These are phyloP conservation scores for Rutstroemia sp. DNA, from an alignment of 2,329 filamentous ascomycete species.

Conservation along the genomic window DNA sequence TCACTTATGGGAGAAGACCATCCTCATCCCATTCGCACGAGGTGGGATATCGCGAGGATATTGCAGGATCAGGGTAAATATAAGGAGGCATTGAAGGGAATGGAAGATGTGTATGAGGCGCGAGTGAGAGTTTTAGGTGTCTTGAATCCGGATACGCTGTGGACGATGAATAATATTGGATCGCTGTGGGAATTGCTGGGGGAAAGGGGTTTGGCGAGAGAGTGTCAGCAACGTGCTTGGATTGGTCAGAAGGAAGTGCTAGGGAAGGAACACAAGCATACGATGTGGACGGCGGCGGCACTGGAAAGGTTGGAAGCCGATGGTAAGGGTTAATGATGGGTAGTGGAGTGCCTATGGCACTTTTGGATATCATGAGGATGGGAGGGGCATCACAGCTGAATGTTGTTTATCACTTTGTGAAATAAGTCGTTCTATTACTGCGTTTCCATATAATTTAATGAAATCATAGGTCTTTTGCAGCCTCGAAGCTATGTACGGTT, in stretches of 20 bases:
- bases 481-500: no score
- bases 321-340: not conserved
- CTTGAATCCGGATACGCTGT: conserved; percentile 3
- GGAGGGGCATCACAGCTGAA: no score
- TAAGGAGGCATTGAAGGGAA: conserved; percentile 1
- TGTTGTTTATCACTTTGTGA: no score
- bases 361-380: no score
- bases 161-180: conserved; percentile 7
- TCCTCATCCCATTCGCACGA: not conserved
- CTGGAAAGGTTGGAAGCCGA: not conserved
- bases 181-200: not conserved
- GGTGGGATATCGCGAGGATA: not conserved
- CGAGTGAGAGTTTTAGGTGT: not conserved
- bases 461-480: no score
- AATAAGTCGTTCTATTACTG: no score
- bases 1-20: conserved; percentile 1
- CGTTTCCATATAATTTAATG: no score
- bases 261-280: not conserved
- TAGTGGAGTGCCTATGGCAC: no score
- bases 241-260: not conserved
- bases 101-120: not conserved
- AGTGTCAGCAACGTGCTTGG: not conserved
- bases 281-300: not conserved
- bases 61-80: not conserved
- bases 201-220: not conserved